phyloP scores from a whole-genome alignment of 495 filamentous ascomycete genomes.

The Penicillium riverlandense region DNA sequence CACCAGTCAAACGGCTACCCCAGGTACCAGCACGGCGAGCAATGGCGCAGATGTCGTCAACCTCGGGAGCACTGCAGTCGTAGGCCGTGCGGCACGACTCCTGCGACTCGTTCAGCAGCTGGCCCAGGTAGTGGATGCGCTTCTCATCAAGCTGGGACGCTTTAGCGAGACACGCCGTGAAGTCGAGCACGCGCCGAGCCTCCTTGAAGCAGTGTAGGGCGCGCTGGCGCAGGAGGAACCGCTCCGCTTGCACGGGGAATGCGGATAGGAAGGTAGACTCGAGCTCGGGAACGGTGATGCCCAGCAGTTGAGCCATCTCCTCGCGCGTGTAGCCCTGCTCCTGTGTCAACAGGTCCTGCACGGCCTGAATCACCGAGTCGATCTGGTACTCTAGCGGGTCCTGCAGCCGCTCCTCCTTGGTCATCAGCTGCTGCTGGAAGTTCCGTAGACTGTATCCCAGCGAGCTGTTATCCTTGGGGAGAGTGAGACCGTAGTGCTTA shows the following conservation, averaged over 20 bases:
- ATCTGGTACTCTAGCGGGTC: constrained; percentile 59
- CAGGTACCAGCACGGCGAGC: constrained; percentile 71
- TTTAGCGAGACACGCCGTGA: constrained; percentile 61
- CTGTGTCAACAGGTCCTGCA: constrained; percentile 56
- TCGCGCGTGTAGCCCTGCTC: constrained; percentile 81
- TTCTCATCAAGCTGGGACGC: constrained; percentile 45
- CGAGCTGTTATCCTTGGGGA: constrained; percentile 75
- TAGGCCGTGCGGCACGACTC: constrained; percentile 75
- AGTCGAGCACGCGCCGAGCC: constrained; percentile 76
- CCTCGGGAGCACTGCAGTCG: constrained; percentile 83
- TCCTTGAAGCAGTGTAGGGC: constrained; percentile 87
- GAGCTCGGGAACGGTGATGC: constrained; percentile 61
- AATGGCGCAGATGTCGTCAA: constrained; percentile 79
- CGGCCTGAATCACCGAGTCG: constrained; percentile 56
- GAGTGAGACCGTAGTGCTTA: constrained; percentile 51
- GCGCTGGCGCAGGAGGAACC: constrained; percentile 81
- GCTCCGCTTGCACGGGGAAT: constrained; percentile 80
- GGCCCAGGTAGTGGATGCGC: constrained; percentile 67
- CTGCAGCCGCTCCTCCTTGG: constrained; percentile 47
- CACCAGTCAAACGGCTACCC: constrained; percentile 84
- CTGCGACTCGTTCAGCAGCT: constrained; percentile 84
- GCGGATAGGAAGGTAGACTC: constrained; percentile 67
- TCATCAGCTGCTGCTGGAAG: constrained; percentile 76
- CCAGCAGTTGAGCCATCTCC: constrained; percentile 71
- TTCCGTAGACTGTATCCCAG: constrained; percentile 77